A percentile compares a stretch with the other conserved stretches of the same genome.
These are phyloP conservation scores for Diaporthe ampelina DNA, from an alignment of 2,329 filamentous ascomycete species.

Conservation along the genomic window DNA sequence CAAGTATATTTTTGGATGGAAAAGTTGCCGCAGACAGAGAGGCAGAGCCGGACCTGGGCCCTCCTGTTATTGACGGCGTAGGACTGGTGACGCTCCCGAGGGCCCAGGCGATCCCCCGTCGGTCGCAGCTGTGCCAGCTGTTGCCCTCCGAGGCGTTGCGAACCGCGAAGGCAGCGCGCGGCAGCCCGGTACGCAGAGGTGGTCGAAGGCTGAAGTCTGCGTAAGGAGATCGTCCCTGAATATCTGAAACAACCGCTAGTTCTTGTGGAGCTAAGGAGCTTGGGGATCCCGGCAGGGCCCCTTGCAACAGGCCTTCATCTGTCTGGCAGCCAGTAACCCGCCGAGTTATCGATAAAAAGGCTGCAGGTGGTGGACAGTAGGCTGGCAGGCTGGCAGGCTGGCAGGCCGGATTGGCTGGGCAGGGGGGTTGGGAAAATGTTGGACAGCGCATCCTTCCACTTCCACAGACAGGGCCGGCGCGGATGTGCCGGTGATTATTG, in stretches of 20 bases:
- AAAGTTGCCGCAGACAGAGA: conserved; percentile 21
- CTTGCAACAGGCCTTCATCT: conserved; percentile 38
- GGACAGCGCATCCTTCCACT: conserved; percentile 15
- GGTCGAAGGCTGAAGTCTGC: conserved; percentile 16
- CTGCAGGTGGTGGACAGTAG: neutral
- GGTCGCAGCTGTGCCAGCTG: neutral
- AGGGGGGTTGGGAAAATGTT: neutral
- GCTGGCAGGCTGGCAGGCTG: conserved; percentile 30
- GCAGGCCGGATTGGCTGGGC: conserved; percentile 1
- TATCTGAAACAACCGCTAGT: conserved; percentile 31
- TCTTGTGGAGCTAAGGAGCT: conserved; percentile 25
- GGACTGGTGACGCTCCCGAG: neutral
- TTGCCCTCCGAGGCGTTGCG: neutral
- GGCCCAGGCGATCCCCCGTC: conserved; percentile 16
- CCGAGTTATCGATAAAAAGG: conserved; percentile 32
- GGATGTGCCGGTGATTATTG: conserved; percentile 26
- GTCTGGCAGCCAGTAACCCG: conserved; percentile 35
- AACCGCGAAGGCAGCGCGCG: neutral
- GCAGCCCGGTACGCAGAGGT: neutral
- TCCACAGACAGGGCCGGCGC: neutral
- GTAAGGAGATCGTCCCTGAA: conserved; percentile 26
- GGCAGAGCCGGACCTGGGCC: neutral
- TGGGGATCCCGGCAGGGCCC: conserved; percentile 31
- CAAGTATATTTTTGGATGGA: conserved; percentile 34
- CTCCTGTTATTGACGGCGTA: conserved; percentile 20